Evolutionary conservation across 345 rosid species (phyloP), one percentile per base, ranked within the genome.

Genomic region (Camelina sativa): DNA sequence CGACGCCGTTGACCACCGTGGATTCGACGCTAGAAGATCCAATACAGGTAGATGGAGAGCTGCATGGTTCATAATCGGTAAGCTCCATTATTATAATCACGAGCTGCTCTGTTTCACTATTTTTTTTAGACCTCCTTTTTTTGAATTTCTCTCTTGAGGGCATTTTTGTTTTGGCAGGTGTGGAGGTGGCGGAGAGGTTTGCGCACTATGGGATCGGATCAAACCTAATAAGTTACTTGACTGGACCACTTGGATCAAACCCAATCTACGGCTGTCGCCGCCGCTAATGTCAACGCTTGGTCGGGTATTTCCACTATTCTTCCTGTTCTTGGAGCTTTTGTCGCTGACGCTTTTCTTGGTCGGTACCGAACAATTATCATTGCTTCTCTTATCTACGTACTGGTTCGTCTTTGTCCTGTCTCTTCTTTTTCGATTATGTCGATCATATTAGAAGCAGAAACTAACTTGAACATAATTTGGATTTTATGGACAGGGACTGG

Each of bases 271-370:
- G 82, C 78, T 16, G 53, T 68, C 5, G 87, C 85, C 9, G 85
- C 88, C 2, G 83, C 64, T 22, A 79, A 85, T 10, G 80, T 85
- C 22, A 80, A 84, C 59, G 78, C 81, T 4, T 82, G 87, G 88
- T 76, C 80, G 1, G 88, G 88, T 3, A 37, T 71, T 13, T 34
- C 72, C 1, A n/a, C 69, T 17, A 47, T 85, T 60, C 79, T 85
- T 15, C 88, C 88, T 41, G 59, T 85, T 34, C 34, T 84, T 2
- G 84, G 84, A 22, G 87, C 87, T 16, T 74, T 78, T 38, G 17
- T 82, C 17, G 85, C 87, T 17, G 85, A 82, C 65, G 76, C 85
- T 25, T 80, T 72, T 54, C 76, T 84, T 25, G 87, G 87, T 20
- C 82, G 85, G 11, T 84, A 82, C 54, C 76, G 74, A 40, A 73